Evolutionary conservation across 164 flowering plant species (phyloP).

Genomic region (Aristolochia contorta): DNA sequence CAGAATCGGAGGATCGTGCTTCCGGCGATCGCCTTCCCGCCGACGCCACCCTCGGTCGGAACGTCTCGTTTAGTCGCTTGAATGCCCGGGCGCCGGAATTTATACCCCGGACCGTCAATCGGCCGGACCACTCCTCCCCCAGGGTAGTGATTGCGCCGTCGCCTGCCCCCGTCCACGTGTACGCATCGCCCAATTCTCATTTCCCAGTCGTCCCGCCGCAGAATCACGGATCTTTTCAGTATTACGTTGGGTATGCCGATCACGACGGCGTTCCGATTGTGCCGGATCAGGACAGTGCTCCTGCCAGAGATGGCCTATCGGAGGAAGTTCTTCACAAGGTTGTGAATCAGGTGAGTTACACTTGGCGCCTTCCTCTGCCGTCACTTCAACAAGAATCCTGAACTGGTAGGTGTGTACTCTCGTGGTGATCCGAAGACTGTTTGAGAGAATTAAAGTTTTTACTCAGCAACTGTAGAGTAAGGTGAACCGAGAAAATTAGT

Average conservation of each 20-base stretch:
- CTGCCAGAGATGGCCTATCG: conserved; percentile 24
- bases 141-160: conserved; percentile 16
- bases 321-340: conserved; percentile 53
- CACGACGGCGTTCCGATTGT: conserved; percentile 18
- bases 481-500: no score
- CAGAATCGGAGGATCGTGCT: conserved; percentile 4
- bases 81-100: conserved; percentile 84
- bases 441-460: neutral
- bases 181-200: conserved; percentile 22
- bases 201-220: conserved; percentile 20
- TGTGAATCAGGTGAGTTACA: conserved; percentile 49
- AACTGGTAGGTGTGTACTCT: neutral
- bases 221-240: conserved; percentile 21
- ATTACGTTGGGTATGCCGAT: conserved; percentile 18
- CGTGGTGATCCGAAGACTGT: neutral
- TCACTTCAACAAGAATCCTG: neutral
- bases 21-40: conserved; percentile 2
- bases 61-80: conserved; percentile 45
- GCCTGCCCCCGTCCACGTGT: conserved; percentile 26
- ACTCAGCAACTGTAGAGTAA: no score
- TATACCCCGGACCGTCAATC: conserved; percentile 31
- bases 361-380: neutral
- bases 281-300: conserved; percentile 21
- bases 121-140: conserved; percentile 17
- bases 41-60: conserved; percentile 36